Evolutionary conservation across 1,139 yeast species (phyloP).

Genomic region (Diutina mesorugosa): DNA sequence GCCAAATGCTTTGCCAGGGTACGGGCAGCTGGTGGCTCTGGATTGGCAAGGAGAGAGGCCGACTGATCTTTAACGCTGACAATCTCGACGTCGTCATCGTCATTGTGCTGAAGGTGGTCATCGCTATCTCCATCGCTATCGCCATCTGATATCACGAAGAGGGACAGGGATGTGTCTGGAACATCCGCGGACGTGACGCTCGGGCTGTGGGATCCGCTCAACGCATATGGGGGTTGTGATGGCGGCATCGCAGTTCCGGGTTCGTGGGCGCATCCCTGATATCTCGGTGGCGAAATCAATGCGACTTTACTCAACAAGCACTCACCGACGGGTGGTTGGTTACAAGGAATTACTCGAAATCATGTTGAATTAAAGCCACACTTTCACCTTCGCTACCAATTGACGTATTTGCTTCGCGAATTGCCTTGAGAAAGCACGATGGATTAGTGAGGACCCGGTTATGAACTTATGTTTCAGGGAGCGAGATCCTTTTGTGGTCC

Average conservation of each 20-base stretch:
- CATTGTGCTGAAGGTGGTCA: constrained; percentile 6
- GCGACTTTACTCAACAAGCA: not conserved
- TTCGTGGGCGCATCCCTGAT: not conserved
- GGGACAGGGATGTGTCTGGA: not conserved
- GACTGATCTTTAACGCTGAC: constrained; percentile 27
- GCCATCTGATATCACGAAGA: not conserved
- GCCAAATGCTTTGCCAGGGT: constrained; percentile 18
- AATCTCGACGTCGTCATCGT: constrained; percentile 25
- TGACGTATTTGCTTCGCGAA: not conserved
- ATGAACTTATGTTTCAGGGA: not conserved
- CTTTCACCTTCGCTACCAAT: not conserved
- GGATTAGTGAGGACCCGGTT: not conserved
- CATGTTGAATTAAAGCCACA: too few species aligned
- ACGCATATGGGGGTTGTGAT: not conserved
- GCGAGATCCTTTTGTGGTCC: not conserved
- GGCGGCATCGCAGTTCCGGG: not conserved
- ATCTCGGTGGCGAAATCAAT: not conserved
- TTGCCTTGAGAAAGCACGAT: not conserved
- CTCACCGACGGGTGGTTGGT: too few species aligned
- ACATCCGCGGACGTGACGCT: not conserved
- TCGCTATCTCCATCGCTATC: not conserved
- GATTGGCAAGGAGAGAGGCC: constrained; percentile 16
- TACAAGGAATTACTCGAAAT: too few species aligned
- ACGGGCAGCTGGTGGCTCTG: constrained; percentile 9
- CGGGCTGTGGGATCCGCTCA: not conserved